Evolutionary conservation across 495 filamentous ascomycete genomes (phyloP).

Genomic region (Cercophora newfieldiana): DNA sequence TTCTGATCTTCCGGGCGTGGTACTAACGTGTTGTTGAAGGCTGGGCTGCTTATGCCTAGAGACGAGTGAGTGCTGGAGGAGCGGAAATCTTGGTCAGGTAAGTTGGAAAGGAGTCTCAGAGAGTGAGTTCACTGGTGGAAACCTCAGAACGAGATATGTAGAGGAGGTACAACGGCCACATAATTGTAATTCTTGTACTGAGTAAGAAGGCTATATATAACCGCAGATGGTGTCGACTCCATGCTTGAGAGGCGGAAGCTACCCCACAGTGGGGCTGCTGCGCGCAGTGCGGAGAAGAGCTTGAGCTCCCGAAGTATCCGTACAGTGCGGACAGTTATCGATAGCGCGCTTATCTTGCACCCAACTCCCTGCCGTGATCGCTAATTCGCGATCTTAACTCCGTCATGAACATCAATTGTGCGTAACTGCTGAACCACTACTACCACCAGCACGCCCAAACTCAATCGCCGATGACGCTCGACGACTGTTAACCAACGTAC

Average conservation of each 20-base stretch:
- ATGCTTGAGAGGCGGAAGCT: background rate
- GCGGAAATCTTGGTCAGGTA: no score
- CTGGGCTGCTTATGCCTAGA: slow-evolving; percentile 73
- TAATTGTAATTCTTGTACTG: no score
- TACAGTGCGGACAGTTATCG: background rate
- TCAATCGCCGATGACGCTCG: background rate
- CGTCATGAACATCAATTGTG: background rate
- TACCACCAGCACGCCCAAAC: background rate
- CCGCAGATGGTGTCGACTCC: background rate
- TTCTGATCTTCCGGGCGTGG: background rate
- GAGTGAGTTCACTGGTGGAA: no score
- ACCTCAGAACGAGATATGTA: no score
- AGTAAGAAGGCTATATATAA: background rate
- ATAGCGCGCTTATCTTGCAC: background rate
- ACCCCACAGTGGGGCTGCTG: background rate
- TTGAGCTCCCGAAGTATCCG: background rate
- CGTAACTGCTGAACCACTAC: no score
- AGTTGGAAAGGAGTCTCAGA: no score
- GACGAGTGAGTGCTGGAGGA: no score
- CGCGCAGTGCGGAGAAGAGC: background rate
- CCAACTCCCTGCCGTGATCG: background rate
- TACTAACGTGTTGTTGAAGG: slow-evolving; percentile 33
- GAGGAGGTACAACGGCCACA: no score
- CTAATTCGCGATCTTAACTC: background rate
- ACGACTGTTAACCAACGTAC: background rate